These are phyloP conservation scores for Chalaropsis ovoidea DNA, from an alignment of 2,329 filamentous ascomycete species.

Conservation along the genomic window DNA sequence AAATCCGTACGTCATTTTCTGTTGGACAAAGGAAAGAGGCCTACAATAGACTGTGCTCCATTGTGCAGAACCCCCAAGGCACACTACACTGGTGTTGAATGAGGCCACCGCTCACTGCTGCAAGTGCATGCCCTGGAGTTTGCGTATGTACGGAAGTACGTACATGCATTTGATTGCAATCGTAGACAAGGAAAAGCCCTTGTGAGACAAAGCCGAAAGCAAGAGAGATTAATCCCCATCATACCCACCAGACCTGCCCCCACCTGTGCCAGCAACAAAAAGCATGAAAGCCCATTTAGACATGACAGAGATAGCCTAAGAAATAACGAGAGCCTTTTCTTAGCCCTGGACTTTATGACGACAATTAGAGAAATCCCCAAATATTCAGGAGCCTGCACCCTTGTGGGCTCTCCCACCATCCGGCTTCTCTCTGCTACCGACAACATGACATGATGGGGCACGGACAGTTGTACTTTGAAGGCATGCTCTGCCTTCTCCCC, in stretches of 20 bases:
- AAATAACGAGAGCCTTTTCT: too few species aligned
- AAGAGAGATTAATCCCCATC: neutral
- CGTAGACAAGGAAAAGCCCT: too few species aligned
- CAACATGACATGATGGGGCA: neutral
- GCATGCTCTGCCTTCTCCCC: neutral
- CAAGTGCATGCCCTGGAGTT: neutral
- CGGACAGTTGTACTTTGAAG: neutral
- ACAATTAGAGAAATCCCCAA: too few species aligned
- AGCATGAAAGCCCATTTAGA: too few species aligned
- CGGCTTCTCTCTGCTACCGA: neutral
- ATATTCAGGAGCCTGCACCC: too few species aligned
- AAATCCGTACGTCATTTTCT: neutral
- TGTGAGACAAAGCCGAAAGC: neutral
- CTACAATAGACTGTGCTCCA: neutral
- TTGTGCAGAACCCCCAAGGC: neutral
- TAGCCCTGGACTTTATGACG: too few species aligned
- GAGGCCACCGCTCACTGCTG: neutral
- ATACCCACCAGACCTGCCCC: neutral
- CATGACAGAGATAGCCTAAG: too few species aligned
- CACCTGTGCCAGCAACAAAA: too few species aligned
- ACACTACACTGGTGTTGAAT: neutral
- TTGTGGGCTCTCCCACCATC: too few species aligned
- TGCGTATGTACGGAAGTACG: neutral
- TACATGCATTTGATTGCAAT: neutral
- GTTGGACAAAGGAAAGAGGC: neutral